Percentiles rank a stretch among this genome's conserved stretches.
These are phyloP conservation scores for Boechera divaricarpa DNA, from an alignment of 345 rosid genomes.

Conservation along the genomic window DNA sequence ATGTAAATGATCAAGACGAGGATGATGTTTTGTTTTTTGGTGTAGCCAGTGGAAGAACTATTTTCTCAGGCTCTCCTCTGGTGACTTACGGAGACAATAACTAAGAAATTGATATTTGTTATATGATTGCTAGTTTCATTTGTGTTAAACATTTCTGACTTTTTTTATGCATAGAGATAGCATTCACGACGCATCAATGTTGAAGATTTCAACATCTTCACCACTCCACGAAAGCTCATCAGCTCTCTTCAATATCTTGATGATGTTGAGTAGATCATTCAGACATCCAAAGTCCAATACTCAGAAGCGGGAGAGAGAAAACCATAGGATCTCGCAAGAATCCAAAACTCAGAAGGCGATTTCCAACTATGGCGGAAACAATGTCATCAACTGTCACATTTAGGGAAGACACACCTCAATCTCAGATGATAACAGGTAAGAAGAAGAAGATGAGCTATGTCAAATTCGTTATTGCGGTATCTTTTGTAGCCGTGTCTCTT, in stretches of 20 bases:
- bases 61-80: constrained; percentile 49
- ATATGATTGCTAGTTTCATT: constrained; percentile 16
- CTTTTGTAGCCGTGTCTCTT: constrained; percentile 50
- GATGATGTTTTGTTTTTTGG: constrained; percentile 78
- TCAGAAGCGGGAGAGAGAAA: neutral
- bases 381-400: constrained; percentile 49
- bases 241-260: constrained; percentile 77
- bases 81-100: constrained; percentile 45
- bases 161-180: constrained; percentile 56
- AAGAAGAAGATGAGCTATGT: constrained; percentile 35
- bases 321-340: constrained; percentile 43
- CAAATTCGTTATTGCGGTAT: constrained; percentile 48
- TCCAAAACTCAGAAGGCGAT: constrained; percentile 43
- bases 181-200: constrained; percentile 57
- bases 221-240: constrained; percentile 81
- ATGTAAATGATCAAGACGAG: constrained; percentile 69
- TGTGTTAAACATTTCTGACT: constrained; percentile 7
- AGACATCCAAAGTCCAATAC: constrained; percentile 54
- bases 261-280: constrained; percentile 53
- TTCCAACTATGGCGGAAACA: constrained; percentile 54
- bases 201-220: constrained; percentile 62
- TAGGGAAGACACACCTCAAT: constrained; percentile 35
- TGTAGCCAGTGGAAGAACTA: constrained; percentile 52
- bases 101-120: constrained; percentile 56
- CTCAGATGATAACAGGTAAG: constrained; percentile 32